Conservation (phyloP, 1,284 basidiomycete species). For the Mycena sp. region DNA sequence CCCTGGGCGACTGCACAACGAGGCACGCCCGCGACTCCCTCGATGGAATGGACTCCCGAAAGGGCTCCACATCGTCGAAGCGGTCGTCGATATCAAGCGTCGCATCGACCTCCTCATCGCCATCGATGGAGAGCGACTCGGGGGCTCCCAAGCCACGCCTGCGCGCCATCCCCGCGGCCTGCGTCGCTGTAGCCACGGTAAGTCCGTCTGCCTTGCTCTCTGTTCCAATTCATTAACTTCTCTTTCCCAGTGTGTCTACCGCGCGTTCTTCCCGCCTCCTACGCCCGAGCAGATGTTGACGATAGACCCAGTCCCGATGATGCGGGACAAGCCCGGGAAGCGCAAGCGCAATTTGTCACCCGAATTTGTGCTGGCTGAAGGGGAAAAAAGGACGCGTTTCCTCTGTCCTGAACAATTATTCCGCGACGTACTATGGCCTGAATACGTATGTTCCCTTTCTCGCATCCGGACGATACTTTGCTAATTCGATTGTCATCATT, state of each 20-base stretch:
- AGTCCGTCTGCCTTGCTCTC: not conserved
- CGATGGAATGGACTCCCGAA: not conserved
- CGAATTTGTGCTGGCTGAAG: not conserved
- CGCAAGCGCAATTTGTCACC: too few species aligned
- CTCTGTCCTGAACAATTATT: not conserved
- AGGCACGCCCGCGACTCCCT: not conserved
- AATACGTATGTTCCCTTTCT: too few species aligned
- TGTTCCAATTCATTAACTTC: too few species aligned
- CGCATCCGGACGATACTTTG: too few species aligned
- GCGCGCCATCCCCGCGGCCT: not conserved
- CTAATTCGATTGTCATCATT: too few species aligned
- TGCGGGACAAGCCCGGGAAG: not conserved
- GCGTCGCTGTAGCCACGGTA: not conserved
- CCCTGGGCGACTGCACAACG: too few species aligned
- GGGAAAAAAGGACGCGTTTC: constrained; percentile 5
- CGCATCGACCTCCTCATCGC: not conserved
- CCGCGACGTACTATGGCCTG: not conserved
- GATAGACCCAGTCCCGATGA: constrained; percentile 1
- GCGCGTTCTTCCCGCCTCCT: not conserved
- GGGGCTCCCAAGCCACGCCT: not conserved
- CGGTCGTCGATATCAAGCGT: not conserved
- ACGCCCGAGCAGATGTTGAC: not conserved
- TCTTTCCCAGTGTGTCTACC: not conserved
- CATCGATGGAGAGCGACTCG: constrained; percentile 46
- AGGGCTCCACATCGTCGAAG: not conserved